phyloP scores from a whole-genome alignment of 768 basidiomycete genomes.

The Sporobolomyces pararoseus region DNA sequence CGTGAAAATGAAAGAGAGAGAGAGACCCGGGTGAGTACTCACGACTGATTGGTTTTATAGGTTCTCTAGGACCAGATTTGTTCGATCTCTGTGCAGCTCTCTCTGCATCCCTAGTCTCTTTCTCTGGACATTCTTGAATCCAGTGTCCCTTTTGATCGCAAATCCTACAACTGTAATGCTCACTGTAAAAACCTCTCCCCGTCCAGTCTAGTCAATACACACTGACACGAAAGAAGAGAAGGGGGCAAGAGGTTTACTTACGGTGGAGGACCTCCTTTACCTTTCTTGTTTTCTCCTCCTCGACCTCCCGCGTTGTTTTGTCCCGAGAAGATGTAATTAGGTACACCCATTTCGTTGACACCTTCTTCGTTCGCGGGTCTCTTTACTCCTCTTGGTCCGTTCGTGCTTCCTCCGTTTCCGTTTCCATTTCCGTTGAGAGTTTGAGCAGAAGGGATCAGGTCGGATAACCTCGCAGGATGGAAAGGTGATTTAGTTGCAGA shows the following conservation, averaged over 20 bases:
- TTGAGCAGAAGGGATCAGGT: slow-evolving; percentile 44
- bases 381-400: slow-evolving; percentile 48
- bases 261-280: slow-evolving; percentile 52
- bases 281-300: slow-evolving; percentile 41
- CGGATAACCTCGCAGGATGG: slow-evolving; percentile 39
- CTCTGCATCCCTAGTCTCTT: slow-evolving; percentile 33
- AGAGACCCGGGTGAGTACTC: too few relatives aligned
- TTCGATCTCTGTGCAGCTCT: slow-evolving; percentile 55
- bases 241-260: too few relatives aligned
- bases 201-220: too few relatives aligned
- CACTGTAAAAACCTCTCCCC: too few relatives aligned
- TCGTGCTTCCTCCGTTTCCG: too few relatives aligned
- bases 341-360: slow-evolving; percentile 42
- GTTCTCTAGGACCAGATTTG: slow-evolving; percentile 53
- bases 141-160: slow-evolving; percentile 69
- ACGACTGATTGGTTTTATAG: slow-evolving; percentile 77
- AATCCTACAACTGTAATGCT: slow-evolving; percentile 74
- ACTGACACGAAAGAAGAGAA: too few relatives aligned
- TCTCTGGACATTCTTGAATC: slow-evolving; percentile 72
- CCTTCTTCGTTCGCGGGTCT: slow-evolving; percentile 45
- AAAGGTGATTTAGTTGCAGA: slow-evolving; percentile 58
- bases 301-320: slow-evolving; percentile 1
- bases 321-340: slow-evolving; percentile 47
- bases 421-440: slow-evolving; percentile 48
- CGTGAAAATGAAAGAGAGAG: too few relatives aligned